These are phyloP conservation scores for Fusarium cyanostomum DNA, from an alignment of 2,329 filamentous ascomycete genomes.

Conservation along the genomic window DNA sequence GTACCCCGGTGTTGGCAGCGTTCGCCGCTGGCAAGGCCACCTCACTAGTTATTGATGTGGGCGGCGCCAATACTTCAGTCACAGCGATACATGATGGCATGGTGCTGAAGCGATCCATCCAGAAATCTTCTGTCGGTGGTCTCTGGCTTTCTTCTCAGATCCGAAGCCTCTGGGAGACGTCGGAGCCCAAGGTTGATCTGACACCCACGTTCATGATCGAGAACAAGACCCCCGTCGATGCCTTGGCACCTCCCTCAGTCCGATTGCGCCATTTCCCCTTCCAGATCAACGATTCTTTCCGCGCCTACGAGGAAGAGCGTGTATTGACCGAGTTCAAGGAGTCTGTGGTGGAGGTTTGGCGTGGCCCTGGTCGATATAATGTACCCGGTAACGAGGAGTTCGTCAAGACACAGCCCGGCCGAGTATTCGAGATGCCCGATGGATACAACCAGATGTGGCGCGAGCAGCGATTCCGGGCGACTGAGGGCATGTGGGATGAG, in stretches of 20 bases:
- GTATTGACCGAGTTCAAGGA: slow-evolving; percentile 97
- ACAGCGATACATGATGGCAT: slow-evolving; percentile 95
- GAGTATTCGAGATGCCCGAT: slow-evolving; percentile 96
- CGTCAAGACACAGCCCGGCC: slow-evolving; percentile 76
- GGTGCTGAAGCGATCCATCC: slow-evolving; percentile 88
- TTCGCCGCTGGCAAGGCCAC: slow-evolving; percentile 95
- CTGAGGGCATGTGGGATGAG: slow-evolving; percentile 92
- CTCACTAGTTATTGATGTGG: slow-evolving; percentile 90
- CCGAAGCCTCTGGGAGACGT: slow-evolving; percentile 78
- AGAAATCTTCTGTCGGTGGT: slow-evolving; percentile 85
- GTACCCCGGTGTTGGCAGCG: slow-evolving; percentile 87
- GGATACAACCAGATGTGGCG: slow-evolving; percentile 97
- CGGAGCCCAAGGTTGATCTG: slow-evolving; percentile 75
- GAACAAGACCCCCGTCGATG: slow-evolving; percentile 89
- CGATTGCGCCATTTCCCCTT: slow-evolving; percentile 75
- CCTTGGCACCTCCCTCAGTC: slow-evolving; percentile 80
- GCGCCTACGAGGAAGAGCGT: slow-evolving; percentile 87
- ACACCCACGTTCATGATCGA: slow-evolving; percentile 88
- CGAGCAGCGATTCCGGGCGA: slow-evolving; percentile 83
- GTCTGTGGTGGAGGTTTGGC: slow-evolving; percentile 94
- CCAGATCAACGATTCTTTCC: slow-evolving; percentile 75
- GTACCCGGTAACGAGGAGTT: slow-evolving; percentile 78
- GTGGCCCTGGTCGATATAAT: slow-evolving; percentile 75
- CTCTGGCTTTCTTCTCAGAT: slow-evolving; percentile 92
- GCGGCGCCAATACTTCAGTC: slow-evolving; percentile 87